phyloP scores from a whole-genome alignment of 1,284 basidiomycete genomes.

The Bjerkandera adusta region DNA sequence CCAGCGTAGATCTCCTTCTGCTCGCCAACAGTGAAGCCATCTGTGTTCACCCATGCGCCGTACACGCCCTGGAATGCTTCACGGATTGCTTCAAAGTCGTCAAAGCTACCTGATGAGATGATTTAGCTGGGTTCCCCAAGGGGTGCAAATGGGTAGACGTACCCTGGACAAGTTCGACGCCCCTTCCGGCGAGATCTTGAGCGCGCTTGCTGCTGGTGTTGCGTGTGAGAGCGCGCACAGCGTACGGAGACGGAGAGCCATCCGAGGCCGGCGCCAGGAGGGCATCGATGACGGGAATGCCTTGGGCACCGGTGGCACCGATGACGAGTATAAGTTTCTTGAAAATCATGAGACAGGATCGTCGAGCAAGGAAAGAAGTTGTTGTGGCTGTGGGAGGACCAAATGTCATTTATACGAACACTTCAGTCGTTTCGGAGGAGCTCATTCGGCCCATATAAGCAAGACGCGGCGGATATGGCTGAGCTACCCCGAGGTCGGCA shows the following conservation, averaged over 20 bases:
- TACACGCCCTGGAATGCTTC: constrained; percentile 40
- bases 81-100: constrained; percentile 32
- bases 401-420: too few species aligned
- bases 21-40: constrained; percentile 45
- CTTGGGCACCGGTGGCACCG: constrained; percentile 51
- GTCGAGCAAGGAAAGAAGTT: too few species aligned
- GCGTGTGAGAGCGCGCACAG: constrained; percentile 45
- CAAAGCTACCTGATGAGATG: constrained; percentile 12
- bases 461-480: too few species aligned
- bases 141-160: not conserved
- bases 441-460: too few species aligned
- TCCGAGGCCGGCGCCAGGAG: constrained; percentile 36
- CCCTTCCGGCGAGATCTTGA: constrained; percentile 34
- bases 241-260: constrained; percentile 43
- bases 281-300: constrained; percentile 42
- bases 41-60: constrained; percentile 46
- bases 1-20: constrained; percentile 40
- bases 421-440: too few species aligned
- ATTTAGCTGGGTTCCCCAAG: not conserved
- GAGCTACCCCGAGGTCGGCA: too few species aligned
- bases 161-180: constrained; percentile 46
- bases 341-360: not conserved
- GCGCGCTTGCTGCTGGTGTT: constrained; percentile 37
- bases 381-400: too few species aligned
- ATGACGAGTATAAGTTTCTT: constrained; percentile 48